phyloP scores from a whole-genome alignment of 1,284 basidiomycete genomes.

The Cryptococcus sp. region DNA sequence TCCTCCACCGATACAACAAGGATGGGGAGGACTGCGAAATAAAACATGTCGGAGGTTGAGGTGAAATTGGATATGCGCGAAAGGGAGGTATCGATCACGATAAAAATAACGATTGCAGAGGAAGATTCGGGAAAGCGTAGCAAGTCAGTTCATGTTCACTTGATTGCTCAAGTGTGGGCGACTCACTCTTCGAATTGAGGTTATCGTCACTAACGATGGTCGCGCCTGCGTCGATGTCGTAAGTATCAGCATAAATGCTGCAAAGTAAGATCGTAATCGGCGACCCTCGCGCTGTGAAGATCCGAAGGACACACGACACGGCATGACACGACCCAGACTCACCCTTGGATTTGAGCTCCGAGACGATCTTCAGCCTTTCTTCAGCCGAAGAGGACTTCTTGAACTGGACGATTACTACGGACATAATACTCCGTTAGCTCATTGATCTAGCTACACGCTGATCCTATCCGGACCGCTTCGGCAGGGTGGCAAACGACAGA shows the following conservation, averaged over 20 bases:
- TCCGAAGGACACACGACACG: neutral
- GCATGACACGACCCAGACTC: neutral
- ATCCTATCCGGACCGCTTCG: too few relatives aligned
- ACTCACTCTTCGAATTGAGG: constrained; percentile 42
- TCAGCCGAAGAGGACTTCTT: constrained; percentile 38
- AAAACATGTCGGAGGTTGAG: constrained; percentile 1
- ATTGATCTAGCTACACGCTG: too few relatives aligned
- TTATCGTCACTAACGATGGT: constrained; percentile 40
- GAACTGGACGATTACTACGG: constrained; percentile 43
- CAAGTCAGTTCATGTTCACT: neutral
- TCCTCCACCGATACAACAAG: constrained; percentile 32
- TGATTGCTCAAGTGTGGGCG: neutral
- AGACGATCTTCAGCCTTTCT: constrained; percentile 34
- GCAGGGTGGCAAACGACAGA: neutral
- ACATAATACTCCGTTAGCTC: too few relatives aligned
- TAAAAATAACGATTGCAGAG: neutral
- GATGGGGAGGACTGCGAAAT: constrained; percentile 44
- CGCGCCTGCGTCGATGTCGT: constrained; percentile 21
- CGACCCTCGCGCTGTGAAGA: neutral
- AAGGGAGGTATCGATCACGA: neutral
- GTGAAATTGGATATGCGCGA: neutral
- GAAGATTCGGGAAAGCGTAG: neutral
- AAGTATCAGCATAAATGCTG: neutral
- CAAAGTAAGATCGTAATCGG: neutral
- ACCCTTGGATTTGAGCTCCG: constrained; percentile 36